phyloP scores from a whole-genome alignment of 1,284 basidiomycete species.

The Ceratobasidium sp. region DNA sequence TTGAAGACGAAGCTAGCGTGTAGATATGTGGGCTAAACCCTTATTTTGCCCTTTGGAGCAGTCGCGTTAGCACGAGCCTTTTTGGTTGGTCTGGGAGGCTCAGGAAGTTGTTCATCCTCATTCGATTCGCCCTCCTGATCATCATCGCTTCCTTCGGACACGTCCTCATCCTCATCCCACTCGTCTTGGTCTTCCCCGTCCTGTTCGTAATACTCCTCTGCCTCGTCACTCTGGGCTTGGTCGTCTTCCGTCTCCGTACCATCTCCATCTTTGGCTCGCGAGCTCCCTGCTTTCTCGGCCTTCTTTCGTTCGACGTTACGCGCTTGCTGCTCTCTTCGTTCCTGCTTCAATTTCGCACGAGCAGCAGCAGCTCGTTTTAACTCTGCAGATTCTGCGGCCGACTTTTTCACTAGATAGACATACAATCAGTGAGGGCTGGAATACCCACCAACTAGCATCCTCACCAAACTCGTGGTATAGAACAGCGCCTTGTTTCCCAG shows the following conservation, averaged over 20 bases:
- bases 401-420: conserved; percentile 72
- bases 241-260: conserved; percentile 51
- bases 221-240: conserved; percentile 45
- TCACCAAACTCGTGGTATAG: conserved; percentile 90
- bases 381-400: conserved; percentile 69
- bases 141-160: conserved; percentile 44
- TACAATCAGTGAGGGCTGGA: background rate
- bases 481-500: conserved; percentile 86
- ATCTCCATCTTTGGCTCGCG: conserved; percentile 50
- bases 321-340: conserved; percentile 85
- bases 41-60: conserved; percentile 29
- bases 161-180: conserved; percentile 51
- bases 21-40: conserved; percentile 1
- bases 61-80: background rate
- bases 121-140: conserved; percentile 46
- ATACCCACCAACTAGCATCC: background rate
- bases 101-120: conserved; percentile 43
- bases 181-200: conserved; percentile 54
- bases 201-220: conserved; percentile 51
- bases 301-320: conserved; percentile 85
- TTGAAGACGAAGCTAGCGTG: background rate
- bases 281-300: conserved; percentile 51
- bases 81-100: conserved; percentile 28
- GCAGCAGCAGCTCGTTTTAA: conserved; percentile 77
- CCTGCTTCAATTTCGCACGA: conserved; percentile 73